Evolutionary conservation across 2,329 filamentous ascomycete genomes (phyloP), one percentile per base, ranked within the genome.

Genomic region (Pezicula radicicola): DNA sequence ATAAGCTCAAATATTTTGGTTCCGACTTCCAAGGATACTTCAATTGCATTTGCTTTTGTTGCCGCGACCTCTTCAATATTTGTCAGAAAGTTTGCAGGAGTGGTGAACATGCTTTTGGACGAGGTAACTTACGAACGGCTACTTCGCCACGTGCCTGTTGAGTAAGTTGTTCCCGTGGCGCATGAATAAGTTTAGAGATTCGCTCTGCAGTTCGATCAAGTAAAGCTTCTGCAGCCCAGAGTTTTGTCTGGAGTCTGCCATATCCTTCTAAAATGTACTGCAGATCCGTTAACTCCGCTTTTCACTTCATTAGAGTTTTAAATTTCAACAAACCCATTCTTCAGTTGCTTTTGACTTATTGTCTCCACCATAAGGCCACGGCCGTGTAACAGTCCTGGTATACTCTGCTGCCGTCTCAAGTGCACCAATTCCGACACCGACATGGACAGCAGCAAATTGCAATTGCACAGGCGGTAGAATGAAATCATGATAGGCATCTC

Each of bases 401-500:
- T 46, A 46, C 7, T 46, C 44, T 15, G 27, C 6, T n/a, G 44
- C 44, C 10, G 21, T 18, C 19, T 35, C 28, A n/a, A 46, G n/a
- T 3, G 44, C 44, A 9, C 44, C 44, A n/a, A 46, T 4, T n/a
- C 44, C 44, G 4, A 46, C 44, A 16, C 44, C 44, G 1, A 46
- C n/a, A 16, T 46, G 44, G 7, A 46, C 44, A 6, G 44, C 44
- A n/a, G 44, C 44, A 33, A 46, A 46, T 18, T 46, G 44, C n/a
- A 46, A 15, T 21, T 46, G 44, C 12, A 46, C 44, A 18, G 44
- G 44, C 18, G 44, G 44, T 21, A 46, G 25, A 33, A 46, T 35
- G 19, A 46, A 46, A 46, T 46, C 44, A 46, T 46, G 44, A 36
- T 46, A 46, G n/a, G 44, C 44, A 21, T 46, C 44, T 33, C 44